Evolutionary conservation across 2,329 filamentous ascomycete species (phyloP).

Genomic region (Penicillium sp.): DNA sequence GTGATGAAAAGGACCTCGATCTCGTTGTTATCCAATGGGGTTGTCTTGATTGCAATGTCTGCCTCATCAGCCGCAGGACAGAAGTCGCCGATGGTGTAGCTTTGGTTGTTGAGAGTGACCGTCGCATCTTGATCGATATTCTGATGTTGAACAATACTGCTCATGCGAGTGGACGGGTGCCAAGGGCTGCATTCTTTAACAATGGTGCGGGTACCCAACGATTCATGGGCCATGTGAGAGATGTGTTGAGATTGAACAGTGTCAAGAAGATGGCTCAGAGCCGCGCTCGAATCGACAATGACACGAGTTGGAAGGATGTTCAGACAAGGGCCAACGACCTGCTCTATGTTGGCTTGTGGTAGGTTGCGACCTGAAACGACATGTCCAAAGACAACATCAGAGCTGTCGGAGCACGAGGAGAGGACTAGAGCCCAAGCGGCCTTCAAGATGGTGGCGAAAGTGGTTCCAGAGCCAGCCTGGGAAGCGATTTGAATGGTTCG

Average conservation of each 20-base stretch:
- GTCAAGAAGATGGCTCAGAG: conserved; percentile 48
- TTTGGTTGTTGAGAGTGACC: no score
- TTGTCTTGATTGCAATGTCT: no score
- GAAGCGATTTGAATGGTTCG: not conserved
- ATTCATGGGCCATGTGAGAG: conserved; percentile 51
- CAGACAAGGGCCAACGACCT: conserved; percentile 21
- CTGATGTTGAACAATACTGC: conserved; percentile 56
- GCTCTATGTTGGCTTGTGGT: conserved; percentile 33
- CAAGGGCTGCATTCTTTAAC: conserved; percentile 56
- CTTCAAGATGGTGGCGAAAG: conserved; percentile 50
- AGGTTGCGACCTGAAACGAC: conserved; percentile 53
- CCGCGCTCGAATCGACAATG: conserved; percentile 13
- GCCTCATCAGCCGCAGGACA: no score
- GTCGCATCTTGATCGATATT: conserved; percentile 14
- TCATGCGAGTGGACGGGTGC: conserved; percentile 56
- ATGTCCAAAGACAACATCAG: conserved; percentile 60
- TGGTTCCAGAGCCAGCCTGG: conserved; percentile 13
- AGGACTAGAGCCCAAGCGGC: conserved; percentile 60
- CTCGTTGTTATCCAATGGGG: no score
- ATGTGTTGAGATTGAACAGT: conserved; percentile 53
- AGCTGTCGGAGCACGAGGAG: conserved; percentile 49
- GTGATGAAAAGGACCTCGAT: no score
- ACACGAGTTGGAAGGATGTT: conserved; percentile 24
- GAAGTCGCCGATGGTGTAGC: no score
- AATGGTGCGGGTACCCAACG: conserved; percentile 52